Base-by-base conservation (phyloP, 2,329 filamentous ascomycete genomes). In the Hypoxylon sp. region DNA sequence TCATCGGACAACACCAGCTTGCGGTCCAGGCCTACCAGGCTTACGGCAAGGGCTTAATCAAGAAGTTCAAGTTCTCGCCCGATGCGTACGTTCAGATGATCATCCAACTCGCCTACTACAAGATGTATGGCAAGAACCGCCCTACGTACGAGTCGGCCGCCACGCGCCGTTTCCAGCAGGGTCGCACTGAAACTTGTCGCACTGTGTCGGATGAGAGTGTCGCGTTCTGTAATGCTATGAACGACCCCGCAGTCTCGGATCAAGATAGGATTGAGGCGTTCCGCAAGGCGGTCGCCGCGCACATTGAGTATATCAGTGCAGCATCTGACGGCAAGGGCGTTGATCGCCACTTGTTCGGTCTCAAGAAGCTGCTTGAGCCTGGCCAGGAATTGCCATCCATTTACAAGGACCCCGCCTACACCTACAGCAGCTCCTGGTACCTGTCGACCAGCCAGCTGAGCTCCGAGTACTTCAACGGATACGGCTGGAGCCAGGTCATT, bases 31-130 rank as follows among this genome's bases (percentile, higher is more conserved):
- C 94, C 29, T 99, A 97, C 85, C 94, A 98, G 82, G 95, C 91
- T 75, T 99, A 99, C 81, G 96, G 96, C 80, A 99, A 99, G 85
- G 94, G 94, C 26, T 85, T 99, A 69, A 98, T 99, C 87, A 99
- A 99, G 90, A 97, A 97, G 83, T 98, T 99, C 90, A 97, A 94
- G 84, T 97, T 93, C 88, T 97, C 93, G 26, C 96, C 96, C 31
- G 97, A 99, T 77, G 96, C 95, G 33, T 99, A 97, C 81, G 94
- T 98, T 46, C 96, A 99, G 83, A 96, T 99, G 94, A 85, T 98
- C 80, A 99, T 99, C 80, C 96, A 99, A 82, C 90, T 98, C 59
- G 96, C 96, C 42, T 99, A 99, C 86, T 91, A 91, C 87, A 98
- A 98, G 84, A 98, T 99, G 93, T 97, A 97, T 83, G 96, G 96